phyloP scores from a whole-genome alignment of 371 early-diverging fungal genomes.

The Gilbertella persicaria region DNA sequence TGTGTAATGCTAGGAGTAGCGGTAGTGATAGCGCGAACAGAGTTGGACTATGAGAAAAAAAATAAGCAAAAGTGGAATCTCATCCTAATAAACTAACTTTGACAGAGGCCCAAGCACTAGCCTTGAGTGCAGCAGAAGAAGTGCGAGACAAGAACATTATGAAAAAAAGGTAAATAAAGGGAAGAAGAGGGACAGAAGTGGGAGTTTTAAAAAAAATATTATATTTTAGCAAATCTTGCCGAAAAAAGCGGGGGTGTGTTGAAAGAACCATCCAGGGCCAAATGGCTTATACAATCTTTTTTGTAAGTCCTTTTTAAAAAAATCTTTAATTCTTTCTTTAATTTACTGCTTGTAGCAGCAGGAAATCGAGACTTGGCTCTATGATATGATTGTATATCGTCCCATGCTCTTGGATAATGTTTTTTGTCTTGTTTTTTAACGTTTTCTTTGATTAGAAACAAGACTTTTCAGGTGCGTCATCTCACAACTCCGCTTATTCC shows the following conservation, averaged over 20 bases:
- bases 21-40: conserved; percentile 54
- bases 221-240: conserved; percentile 11
- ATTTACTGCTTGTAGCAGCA: background rate
- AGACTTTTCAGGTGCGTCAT: conserved; percentile 8
- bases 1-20: conserved; percentile 63
- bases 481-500: conserved; percentile 10
- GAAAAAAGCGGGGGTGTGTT: conserved; percentile 26
- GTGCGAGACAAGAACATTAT: conserved; percentile 41
- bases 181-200: conserved; percentile 25
- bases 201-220: conserved; percentile 20
- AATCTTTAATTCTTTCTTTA: too few species aligned
- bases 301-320: too few species aligned
- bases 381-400: background rate
- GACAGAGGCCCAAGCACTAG: conserved; percentile 30
- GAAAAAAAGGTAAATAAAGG: conserved; percentile 16
- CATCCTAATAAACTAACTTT: conserved; percentile 21
- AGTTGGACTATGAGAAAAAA: conserved; percentile 29
- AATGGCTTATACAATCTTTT: background rate
- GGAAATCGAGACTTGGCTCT: conserved; percentile 1
- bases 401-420: too few species aligned
- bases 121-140: conserved; percentile 35
- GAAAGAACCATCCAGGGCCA: conserved; percentile 8
- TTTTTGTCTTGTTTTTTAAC: too few species aligned
- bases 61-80: background rate
- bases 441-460: too few species aligned